A percentile compares a stretch with the other conserved stretches of the same genome.
These are phyloP conservation scores for Verticillium dahliae DNA, from an alignment of 2,329 filamentous ascomycete species.

Conservation along the genomic window DNA sequence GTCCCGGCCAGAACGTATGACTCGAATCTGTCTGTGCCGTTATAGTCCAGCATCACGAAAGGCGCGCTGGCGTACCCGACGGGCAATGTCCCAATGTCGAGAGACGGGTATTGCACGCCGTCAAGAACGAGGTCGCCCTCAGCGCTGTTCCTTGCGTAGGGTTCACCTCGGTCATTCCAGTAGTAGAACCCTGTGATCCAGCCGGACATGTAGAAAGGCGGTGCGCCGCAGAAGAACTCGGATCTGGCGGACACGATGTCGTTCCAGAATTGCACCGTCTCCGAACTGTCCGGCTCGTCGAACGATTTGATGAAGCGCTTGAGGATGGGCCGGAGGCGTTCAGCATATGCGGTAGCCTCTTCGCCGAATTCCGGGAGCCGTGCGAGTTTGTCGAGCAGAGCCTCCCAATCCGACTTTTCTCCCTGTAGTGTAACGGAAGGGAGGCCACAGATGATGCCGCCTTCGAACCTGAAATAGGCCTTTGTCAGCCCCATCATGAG, in stretches of 20 bases:
- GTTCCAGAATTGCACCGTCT: constrained; percentile 34
- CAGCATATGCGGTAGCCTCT: constrained; percentile 22
- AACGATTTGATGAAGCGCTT: constrained; percentile 36
- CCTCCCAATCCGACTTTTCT: constrained; percentile 28
- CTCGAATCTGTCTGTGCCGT: constrained; percentile 16
- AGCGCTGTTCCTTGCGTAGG: constrained; percentile 7
- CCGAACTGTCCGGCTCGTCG: constrained; percentile 25
- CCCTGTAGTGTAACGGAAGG: constrained; percentile 35
- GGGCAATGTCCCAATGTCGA: constrained; percentile 21
- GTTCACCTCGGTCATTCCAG: constrained; percentile 30
- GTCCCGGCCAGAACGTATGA: constrained; percentile 31
- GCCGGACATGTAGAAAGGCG: constrained; percentile 32
- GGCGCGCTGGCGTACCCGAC: constrained; percentile 32
- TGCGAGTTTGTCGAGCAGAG: constrained; percentile 33
- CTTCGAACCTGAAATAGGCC: constrained; percentile 29
- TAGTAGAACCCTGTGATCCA: constrained; percentile 43
- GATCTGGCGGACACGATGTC: constrained; percentile 28
- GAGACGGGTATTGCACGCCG: constrained; percentile 19
- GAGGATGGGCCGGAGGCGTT: constrained; percentile 36
- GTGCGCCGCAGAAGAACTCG: constrained; percentile 20
- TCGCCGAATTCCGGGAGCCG: constrained; percentile 34
- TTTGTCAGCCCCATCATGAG: constrained; percentile 38
- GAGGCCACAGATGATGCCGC: constrained; percentile 32
- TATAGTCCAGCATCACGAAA: constrained; percentile 27
- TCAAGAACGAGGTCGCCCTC: constrained; percentile 14